Percentiles rank a stretch among this genome's conserved stretches.
phyloP scores from a whole-genome alignment of 2,329 filamentous ascomycete genomes.

The Coniochaeta prunicola region DNA sequence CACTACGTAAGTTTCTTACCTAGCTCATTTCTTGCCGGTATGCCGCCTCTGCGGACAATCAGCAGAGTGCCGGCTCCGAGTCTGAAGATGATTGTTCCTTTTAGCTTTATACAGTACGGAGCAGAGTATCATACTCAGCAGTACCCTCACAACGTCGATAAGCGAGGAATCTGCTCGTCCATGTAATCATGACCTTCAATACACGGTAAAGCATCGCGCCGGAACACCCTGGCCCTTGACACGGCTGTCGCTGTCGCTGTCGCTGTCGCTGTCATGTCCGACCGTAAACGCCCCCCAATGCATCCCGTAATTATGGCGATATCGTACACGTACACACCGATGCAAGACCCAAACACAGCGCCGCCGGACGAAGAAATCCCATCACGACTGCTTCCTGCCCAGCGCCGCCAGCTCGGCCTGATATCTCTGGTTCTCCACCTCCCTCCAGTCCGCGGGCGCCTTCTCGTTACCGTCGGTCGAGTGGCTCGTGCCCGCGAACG shows the following conservation, averaged over 20 bases:
- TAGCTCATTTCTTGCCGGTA: no score
- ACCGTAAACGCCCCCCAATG: neutral
- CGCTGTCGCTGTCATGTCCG: neutral
- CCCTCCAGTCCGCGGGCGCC: constrained; percentile 53
- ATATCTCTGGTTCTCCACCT: constrained; percentile 57
- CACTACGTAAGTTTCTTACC: no score
- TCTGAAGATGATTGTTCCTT: no score
- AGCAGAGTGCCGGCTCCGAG: no score
- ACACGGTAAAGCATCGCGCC: no score
- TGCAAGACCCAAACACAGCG: constrained; percentile 1
- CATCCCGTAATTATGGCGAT: neutral
- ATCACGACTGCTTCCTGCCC: constrained; percentile 6
- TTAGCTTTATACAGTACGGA: no score
- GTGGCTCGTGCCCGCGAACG: constrained; percentile 57
- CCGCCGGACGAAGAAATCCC: neutral
- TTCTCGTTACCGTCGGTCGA: constrained; percentile 62
- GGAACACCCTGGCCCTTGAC: neutral
- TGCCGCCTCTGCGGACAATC: no score
- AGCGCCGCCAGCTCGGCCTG: constrained; percentile 26
- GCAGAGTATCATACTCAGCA: no score
- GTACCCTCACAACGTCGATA: no score
- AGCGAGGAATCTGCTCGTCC: no score
- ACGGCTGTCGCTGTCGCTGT: no score
- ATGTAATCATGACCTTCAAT: no score
- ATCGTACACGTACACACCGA: neutral